A percentile compares a stretch with the other conserved stretches of the same genome.
Evolutionary conservation across 140 eudicot genomes (phyloP).

Genomic region (Anethum foeniculum): DNA sequence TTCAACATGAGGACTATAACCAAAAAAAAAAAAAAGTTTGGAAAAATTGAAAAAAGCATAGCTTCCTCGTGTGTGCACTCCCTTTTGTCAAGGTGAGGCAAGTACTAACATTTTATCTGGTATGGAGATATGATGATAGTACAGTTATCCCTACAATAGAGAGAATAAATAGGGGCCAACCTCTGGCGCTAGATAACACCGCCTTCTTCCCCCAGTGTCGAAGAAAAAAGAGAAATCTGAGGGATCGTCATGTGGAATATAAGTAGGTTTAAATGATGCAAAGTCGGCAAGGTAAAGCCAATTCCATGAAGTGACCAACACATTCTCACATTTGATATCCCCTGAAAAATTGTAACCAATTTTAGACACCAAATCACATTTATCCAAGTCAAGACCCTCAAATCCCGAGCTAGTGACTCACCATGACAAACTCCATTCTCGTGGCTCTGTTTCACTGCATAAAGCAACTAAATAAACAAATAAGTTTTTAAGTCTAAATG

Average conservation of each 20-base stretch:
- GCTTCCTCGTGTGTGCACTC: not conserved
- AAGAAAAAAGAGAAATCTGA: constrained; percentile 96
- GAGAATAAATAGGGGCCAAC: constrained; percentile 28
- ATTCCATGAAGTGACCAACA: constrained; percentile 96
- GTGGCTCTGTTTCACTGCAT: constrained; percentile 95
- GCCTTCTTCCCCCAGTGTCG: constrained; percentile 96
- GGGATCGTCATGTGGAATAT: constrained; percentile 94
- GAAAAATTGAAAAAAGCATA: not conserved
- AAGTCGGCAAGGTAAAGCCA: constrained; percentile 97
- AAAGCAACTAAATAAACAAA: constrained; percentile 58
- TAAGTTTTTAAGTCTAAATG: constrained; percentile 11
- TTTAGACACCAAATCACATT: not conserved
- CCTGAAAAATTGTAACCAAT: constrained; percentile 29
- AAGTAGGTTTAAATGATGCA: constrained; percentile 97
- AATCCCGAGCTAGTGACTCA: constrained; percentile 22
- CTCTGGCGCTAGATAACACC: constrained; percentile 99
- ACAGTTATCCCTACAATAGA: not conserved
- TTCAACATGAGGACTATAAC: not conserved
- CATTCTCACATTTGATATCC: constrained; percentile 97
- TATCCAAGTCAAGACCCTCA: not conserved
- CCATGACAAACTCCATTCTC: constrained; percentile 93
- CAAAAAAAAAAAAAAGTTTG: not conserved
- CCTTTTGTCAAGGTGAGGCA: not conserved
- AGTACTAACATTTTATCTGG: not conserved
- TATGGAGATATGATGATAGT: not conserved